Evolutionary conservation across 345 rosid species (phyloP).

Genomic region (Gossypium stocksii): DNA sequence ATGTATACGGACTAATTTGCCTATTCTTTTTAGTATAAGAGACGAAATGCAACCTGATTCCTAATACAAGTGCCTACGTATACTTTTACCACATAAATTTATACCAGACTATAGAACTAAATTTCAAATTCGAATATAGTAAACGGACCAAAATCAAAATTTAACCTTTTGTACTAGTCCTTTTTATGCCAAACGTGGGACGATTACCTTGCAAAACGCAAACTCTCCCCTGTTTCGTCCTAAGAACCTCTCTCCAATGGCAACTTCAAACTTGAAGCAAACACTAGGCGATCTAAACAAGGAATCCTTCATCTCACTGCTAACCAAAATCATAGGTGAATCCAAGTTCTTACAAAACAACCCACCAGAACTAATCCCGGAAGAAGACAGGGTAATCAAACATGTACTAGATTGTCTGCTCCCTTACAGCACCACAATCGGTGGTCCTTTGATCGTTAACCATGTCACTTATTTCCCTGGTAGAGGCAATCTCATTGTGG

Average conservation of each 20-base stretch:
- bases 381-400: slow-evolving; percentile 76
- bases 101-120: no score
- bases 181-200: no score
- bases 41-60: no score
- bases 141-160: background rate
- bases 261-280: slow-evolving; percentile 27
- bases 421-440: slow-evolving; percentile 70
- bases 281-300: slow-evolving; percentile 56
- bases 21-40: no score
- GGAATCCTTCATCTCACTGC: slow-evolving; percentile 60
- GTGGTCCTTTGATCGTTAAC: slow-evolving; percentile 74
- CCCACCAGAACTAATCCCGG: slow-evolving; percentile 89
- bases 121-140: no score
- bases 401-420: slow-evolving; percentile 74
- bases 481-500: slow-evolving; percentile 91
- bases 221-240: background rate
- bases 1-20: no score
- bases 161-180: background rate
- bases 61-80: no score
- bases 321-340: slow-evolving; percentile 75
- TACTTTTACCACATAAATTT: no score
- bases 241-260: background rate
- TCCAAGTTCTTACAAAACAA: slow-evolving; percentile 79
- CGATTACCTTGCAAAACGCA: no score
- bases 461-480: slow-evolving; percentile 68